Evolutionary conservation across 2,329 filamentous ascomycete species (phyloP), one percentile per base, ranked within the genome.

Genomic region (Cladosporium cucumerinum): DNA sequence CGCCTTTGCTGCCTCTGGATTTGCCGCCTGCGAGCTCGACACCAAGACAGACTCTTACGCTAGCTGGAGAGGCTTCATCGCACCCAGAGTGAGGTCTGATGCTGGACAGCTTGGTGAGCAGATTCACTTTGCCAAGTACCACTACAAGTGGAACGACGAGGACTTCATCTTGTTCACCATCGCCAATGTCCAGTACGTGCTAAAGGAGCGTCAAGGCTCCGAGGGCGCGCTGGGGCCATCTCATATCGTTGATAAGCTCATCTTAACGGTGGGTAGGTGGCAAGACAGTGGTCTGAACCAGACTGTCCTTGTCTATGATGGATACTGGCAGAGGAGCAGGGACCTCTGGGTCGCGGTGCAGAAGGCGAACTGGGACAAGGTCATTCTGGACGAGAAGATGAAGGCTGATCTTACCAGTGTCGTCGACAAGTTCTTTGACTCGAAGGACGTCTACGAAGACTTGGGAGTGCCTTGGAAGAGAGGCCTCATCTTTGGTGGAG

Each of bases 381-480:
- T 82, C n/a, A 82, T 82, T 55, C 71, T 82, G 16, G 78, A 82
- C 63, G 73, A 77, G 30, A 71, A 72, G 23, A 76, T 79, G 74
- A 82, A 82, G 70, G 75, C 76, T 52, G 79, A 78, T 23, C 71
- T 82, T 14, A 75, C 76, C 2, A 69, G 74, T 21, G 78, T 77
- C 6, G 74, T 76, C 8, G 71, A 74, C 54, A 79, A 77, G n/a
- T 82, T 82, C 72, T 80, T 78, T 69, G 70, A 74, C 46, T 72
- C 70, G 36, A 71, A 72, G 57, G 73, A 75, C 7, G 68, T 79
- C 5, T 82, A 82, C 68, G 70, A 75, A 21, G 73, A 78, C 30
- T 77, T 80, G 26, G 76, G 78, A 1, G 80, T 82, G 14, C 80
- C 81, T 1, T 82, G 81, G 81, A 82, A 81, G 65, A 75, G 81